Evolutionary conservation across 768 basidiomycete genomes (phyloP).

Genomic region (Lepiota subincarnata): DNA sequence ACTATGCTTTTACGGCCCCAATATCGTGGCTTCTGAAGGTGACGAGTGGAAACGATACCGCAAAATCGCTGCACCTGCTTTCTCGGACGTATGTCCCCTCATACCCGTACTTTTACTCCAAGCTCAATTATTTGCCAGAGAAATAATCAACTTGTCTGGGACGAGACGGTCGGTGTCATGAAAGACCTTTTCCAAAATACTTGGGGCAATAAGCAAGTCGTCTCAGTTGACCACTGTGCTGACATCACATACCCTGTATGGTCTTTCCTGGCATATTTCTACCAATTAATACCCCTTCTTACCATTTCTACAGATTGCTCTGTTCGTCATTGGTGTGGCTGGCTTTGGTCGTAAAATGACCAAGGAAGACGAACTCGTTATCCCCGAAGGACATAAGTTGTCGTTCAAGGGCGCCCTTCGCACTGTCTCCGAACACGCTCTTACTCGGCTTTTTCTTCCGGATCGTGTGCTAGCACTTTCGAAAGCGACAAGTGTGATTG

Average conservation of each 20-base stretch:
- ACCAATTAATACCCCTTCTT: background rate
- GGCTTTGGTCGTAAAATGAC: constrained; percentile 45
- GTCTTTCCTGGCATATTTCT: constrained; percentile 8
- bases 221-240: constrained; percentile 42
- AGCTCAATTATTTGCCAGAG: constrained; percentile 22
- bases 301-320: constrained; percentile 34
- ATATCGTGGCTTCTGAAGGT: constrained; percentile 63
- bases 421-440: constrained; percentile 27
- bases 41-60: constrained; percentile 64
- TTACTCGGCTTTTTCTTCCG: constrained; percentile 30
- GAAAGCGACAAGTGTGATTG: constrained; percentile 21
- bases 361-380: constrained; percentile 33
- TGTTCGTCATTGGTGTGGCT: constrained; percentile 42
- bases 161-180: constrained; percentile 37
- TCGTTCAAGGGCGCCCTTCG: constrained; percentile 42
- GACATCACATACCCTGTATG: constrained; percentile 52
- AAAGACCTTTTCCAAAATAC: constrained; percentile 40
- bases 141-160: constrained; percentile 47
- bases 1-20: constrained; percentile 51
- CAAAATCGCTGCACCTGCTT: constrained; percentile 58
- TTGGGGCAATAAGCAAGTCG: constrained; percentile 38
- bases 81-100: constrained; percentile 46
- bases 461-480: constrained; percentile 31
- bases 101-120: background rate
- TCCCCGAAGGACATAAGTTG: constrained; percentile 37